Percentiles rank a stretch among this genome's conserved stretches.
Evolutionary conservation across 805 yeast genomes (phyloP).

Genomic region (Candida incommunis): DNA sequence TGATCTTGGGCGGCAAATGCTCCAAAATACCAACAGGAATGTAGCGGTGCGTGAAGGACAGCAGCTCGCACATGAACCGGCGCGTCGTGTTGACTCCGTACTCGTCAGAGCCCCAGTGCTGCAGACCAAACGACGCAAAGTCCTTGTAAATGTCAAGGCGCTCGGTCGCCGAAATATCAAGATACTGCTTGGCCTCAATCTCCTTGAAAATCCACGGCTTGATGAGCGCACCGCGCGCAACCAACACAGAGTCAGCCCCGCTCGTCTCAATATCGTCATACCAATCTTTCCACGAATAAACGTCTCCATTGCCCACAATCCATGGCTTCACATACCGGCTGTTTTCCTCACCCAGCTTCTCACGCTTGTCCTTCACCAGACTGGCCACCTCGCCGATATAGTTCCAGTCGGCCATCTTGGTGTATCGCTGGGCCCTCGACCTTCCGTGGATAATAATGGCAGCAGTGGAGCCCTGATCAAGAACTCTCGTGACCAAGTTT

Average conservation of each 20-base stretch:
- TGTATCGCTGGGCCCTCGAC: conserved; percentile 89
- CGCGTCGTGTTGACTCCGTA: conserved; percentile 83
- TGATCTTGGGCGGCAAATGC: conserved; percentile 72
- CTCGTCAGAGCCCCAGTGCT: conserved; percentile 97
- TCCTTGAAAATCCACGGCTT: conserved; percentile 99
- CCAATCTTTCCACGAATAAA: conserved; percentile 82
- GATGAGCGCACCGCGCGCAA: conserved; percentile 93
- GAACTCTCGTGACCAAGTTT: conserved; percentile 51
- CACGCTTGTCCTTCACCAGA: conserved; percentile 41
- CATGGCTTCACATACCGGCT: conserved; percentile 60
- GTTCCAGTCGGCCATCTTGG: conserved; percentile 85
- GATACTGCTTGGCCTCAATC: conserved; percentile 71
- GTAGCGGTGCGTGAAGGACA: conserved; percentile 88
- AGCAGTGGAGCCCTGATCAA: conserved; percentile 69
- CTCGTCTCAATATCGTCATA: conserved; percentile 47
- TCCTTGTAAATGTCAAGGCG: conserved; percentile 60
- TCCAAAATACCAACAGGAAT: conserved; percentile 90
- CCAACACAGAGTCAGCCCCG: conserved; percentile 87
- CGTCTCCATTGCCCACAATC: conserved; percentile 92
- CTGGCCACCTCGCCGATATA: conserved; percentile 66
- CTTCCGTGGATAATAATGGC: conserved; percentile 94
- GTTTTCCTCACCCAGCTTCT: conserved; percentile 31
- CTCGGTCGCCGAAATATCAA: conserved; percentile 85
- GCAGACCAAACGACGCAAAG: conserved; percentile 69
- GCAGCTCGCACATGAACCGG: conserved; percentile 83